Conservation (phyloP, 495 filamentous ascomycete species). For the Hypoxylon lenormandii region DNA sequence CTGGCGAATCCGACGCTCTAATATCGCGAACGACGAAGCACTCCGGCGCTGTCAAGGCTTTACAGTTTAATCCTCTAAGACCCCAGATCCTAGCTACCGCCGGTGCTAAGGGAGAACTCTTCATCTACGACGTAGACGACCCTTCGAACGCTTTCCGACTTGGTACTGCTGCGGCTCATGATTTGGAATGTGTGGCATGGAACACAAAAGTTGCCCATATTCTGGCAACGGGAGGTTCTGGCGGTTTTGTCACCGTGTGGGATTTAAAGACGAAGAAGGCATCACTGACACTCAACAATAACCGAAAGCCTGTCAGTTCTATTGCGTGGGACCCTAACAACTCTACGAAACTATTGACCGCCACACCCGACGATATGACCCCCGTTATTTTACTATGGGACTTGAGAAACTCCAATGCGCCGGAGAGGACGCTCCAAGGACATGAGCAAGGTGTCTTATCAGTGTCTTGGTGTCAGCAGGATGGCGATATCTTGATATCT, state of each 20-base stretch:
- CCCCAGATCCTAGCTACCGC: slow-evolving; percentile 92
- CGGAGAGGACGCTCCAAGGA: slow-evolving; percentile 85
- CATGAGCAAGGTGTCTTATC: slow-evolving; percentile 95
- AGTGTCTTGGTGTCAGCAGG: slow-evolving; percentile 94
- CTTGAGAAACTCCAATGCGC: slow-evolving; percentile 92
- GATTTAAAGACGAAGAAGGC: slow-evolving; percentile 97
- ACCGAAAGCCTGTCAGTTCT: slow-evolving; percentile 91
- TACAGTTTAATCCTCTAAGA: slow-evolving; percentile 97
- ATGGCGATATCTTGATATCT: slow-evolving; percentile 88
- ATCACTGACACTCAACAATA: slow-evolving; percentile 93
- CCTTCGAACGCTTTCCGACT: slow-evolving; percentile 86
- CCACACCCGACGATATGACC: slow-evolving; percentile 89
- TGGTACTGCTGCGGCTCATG: slow-evolving; percentile 87
- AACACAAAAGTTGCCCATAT: slow-evolving; percentile 98
- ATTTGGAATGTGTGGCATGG: slow-evolving; percentile 96
- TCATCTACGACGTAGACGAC: slow-evolving; percentile 92
- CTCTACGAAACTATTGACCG: slow-evolving; percentile 91
- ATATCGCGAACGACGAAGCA: slow-evolving; percentile 93
- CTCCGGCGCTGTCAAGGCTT: slow-evolving; percentile 88
- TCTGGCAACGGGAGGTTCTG: slow-evolving; percentile 90
- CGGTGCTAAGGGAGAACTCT: slow-evolving; percentile 95
- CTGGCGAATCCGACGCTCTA: slow-evolving; percentile 75
- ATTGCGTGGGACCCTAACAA: slow-evolving; percentile 97
- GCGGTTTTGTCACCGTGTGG: slow-evolving; percentile 97
- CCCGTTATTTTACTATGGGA: slow-evolving; percentile 94